A percentile compares a stretch with the other conserved stretches of the same genome.
These are phyloP conservation scores for Venturiaceae sp. DNA, from an alignment of 2,329 filamentous ascomycete genomes.

Conservation along the genomic window DNA sequence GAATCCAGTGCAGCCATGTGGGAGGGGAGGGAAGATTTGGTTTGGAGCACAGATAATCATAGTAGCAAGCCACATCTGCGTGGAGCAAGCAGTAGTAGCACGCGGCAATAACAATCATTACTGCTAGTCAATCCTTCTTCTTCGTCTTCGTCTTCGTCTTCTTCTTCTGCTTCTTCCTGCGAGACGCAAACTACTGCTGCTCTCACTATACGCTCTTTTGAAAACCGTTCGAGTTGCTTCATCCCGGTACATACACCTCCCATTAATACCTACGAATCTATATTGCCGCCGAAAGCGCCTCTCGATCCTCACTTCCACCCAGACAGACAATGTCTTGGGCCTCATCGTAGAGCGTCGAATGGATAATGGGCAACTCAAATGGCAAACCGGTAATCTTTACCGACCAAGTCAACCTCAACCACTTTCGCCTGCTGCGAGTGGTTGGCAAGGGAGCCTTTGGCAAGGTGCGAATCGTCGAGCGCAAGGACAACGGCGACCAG, in stretches of 20 bases:
- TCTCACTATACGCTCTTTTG: too few species aligned
- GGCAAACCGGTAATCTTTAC: conserved; percentile 87
- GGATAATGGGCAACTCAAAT: conserved; percentile 84
- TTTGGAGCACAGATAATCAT: too few species aligned
- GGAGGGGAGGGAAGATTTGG: too few species aligned
- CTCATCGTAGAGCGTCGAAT: not conserved
- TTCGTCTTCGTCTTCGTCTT: not conserved
- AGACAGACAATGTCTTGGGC: not conserved
- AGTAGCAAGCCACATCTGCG: not conserved
- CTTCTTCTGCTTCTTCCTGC: not conserved
- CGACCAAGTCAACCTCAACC: conserved; percentile 95
- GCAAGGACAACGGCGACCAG: conserved; percentile 86
- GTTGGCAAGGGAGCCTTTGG: conserved; percentile 97
- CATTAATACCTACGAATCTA: not conserved
- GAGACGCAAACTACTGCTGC: too few species aligned
- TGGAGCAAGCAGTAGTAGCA: too few species aligned
- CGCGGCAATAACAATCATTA: not conserved
- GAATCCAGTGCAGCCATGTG: not conserved
- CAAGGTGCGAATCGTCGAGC: conserved; percentile 96
- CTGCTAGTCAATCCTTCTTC: not conserved
- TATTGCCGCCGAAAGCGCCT: not conserved
- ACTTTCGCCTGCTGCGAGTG: conserved; percentile 89
- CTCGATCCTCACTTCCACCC: too few species aligned
- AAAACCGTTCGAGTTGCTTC: not conserved
- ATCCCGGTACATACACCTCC: not conserved